Evolutionary conservation across 1,284 basidiomycete genomes (phyloP).

Genomic region (Ceratobasidium sp.): DNA sequence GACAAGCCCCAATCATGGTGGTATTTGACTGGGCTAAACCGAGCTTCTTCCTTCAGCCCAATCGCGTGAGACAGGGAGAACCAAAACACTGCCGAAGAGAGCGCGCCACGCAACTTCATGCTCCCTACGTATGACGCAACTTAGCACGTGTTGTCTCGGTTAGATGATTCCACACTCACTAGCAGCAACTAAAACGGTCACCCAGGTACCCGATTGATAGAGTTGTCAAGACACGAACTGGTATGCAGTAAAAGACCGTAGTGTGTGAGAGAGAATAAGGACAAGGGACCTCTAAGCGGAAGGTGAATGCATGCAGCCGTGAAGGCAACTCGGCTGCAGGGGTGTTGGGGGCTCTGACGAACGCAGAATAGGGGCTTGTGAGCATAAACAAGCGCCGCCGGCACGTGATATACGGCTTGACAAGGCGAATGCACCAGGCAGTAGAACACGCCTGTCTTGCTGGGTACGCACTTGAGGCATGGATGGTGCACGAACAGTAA

Average conservation of each 20-base stretch:
- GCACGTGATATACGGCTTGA: conserved; percentile 19
- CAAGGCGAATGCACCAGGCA: not conserved
- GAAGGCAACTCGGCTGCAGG: not conserved
- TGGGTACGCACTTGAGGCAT: not conserved
- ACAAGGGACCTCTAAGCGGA: too few relatives aligned
- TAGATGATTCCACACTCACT: not conserved
- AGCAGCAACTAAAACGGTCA: not conserved
- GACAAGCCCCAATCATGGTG: not conserved
- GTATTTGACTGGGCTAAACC: not conserved
- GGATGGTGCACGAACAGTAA: not conserved
- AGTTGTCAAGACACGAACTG: too few relatives aligned
- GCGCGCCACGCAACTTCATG: not conserved
- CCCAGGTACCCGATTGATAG: too few relatives aligned
- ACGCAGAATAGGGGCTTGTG: not conserved
- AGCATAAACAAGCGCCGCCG: conserved; percentile 7
- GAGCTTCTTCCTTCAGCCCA: not conserved
- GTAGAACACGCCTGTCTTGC: not conserved
- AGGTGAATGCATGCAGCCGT: too few relatives aligned
- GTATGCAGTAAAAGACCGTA: too few relatives aligned
- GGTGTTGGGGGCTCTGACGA: not conserved
- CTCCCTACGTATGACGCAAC: not conserved
- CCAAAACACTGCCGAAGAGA: not conserved
- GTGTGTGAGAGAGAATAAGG: too few relatives aligned
- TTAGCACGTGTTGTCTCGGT: not conserved
- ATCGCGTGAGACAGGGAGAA: not conserved